These are phyloP conservation scores for Biancaea sappan DNA, from an alignment of 306 rosid genomes.

Conservation along the genomic window DNA sequence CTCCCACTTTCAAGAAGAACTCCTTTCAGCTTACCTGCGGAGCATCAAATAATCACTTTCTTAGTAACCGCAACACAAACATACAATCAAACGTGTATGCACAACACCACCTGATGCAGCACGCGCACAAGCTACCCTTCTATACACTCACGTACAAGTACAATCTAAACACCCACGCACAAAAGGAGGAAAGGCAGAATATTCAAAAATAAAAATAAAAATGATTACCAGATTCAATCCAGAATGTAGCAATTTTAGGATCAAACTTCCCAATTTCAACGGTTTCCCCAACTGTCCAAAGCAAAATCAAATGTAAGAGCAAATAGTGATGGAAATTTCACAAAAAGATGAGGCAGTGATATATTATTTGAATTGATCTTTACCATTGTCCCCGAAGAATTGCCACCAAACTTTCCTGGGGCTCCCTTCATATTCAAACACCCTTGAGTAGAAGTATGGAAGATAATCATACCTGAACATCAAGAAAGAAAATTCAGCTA, in stretches of 20 bases:
- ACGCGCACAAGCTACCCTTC: background rate
- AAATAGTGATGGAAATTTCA: background rate
- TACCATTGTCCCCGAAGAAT: conserved; percentile 90
- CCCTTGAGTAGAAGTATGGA: conserved; percentile 91
- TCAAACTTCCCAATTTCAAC: conserved; percentile 90
- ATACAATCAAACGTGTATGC: background rate
- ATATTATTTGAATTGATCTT: conserved; percentile 14
- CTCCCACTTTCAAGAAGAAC: conserved; percentile 94
- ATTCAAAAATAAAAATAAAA: background rate
- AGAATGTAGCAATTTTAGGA: conserved; percentile 92
- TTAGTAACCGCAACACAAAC: conserved; percentile 31
- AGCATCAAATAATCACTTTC: conserved; percentile 32
- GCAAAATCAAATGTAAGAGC: conserved; percentile 24
- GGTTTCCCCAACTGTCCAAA: conserved; percentile 82
- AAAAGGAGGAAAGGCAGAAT: conserved; percentile 12
- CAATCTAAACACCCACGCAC: background rate
- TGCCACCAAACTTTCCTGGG: conserved; percentile 96
- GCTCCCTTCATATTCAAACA: conserved; percentile 93
- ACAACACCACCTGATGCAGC: conserved; percentile 10
- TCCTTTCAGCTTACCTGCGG: conserved; percentile 85
- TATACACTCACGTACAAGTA: background rate
- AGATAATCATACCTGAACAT: conserved; percentile 85
- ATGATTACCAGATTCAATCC: conserved; percentile 83
- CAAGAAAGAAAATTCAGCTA: conserved; percentile 27
- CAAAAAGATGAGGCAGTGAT: background rate